These are phyloP conservation scores for Komagataella kurtzmanii DNA, from an alignment of 805 yeast species.

Conservation along the genomic window DNA sequence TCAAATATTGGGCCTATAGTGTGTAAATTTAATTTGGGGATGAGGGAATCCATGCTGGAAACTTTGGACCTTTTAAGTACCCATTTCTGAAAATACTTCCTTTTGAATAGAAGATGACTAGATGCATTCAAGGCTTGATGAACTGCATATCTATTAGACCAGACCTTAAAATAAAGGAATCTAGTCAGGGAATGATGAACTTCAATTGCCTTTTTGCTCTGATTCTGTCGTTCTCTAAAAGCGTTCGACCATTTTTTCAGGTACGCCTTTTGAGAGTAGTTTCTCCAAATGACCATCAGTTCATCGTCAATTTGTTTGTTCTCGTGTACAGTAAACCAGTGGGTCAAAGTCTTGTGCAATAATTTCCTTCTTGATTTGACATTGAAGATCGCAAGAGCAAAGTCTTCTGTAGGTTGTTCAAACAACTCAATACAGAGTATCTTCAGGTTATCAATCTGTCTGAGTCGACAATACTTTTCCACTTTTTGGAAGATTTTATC, in stretches of 20 bases:
- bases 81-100: neutral
- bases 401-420: neutral
- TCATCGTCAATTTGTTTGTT: neutral
- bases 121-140: neutral
- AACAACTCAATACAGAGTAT: neutral
- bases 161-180: neutral
- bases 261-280: neutral
- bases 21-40: neutral
- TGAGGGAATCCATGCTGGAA: neutral
- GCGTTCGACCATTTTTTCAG: neutral
- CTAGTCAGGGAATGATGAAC: neutral
- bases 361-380: neutral
- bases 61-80: neutral
- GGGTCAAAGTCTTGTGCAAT: neutral
- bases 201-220: neutral
- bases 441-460: neutral
- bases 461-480: neutral
- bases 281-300: neutral
- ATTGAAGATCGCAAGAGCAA: neutral
- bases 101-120: neutral
- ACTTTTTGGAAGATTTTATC: slow-evolving; percentile 2
- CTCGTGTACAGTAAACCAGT: neutral
- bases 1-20: neutral
- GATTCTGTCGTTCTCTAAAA: neutral
- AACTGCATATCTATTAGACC: neutral